A percentile compares a stretch with the other conserved stretches of the same genome.
phyloP scores from a whole-genome alignment of 2,329 filamentous ascomycete genomes.

The Apiospora sp. region DNA sequence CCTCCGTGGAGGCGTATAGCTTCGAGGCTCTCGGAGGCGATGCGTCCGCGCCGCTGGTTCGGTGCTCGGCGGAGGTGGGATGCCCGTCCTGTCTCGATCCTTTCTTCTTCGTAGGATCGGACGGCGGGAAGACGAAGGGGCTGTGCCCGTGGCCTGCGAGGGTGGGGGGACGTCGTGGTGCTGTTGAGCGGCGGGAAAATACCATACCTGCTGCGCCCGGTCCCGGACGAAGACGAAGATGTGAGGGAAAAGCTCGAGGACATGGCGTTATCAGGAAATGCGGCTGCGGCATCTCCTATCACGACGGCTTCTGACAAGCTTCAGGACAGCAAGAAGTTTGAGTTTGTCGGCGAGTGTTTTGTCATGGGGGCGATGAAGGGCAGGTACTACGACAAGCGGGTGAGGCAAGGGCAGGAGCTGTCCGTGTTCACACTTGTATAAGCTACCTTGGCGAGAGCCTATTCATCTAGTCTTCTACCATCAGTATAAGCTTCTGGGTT shows the following conservation, averaged over 20 bases:
- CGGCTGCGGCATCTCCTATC: neutral
- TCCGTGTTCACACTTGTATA: constrained; percentile 17
- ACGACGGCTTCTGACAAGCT: neutral
- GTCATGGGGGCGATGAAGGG: constrained; percentile 6
- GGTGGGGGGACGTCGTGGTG: constrained; percentile 15
- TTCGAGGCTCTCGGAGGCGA: neutral
- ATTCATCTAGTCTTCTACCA: no score
- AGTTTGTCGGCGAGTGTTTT: constrained; percentile 23
- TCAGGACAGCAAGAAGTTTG: neutral
- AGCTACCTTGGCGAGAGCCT: neutral
- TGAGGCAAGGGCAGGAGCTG: neutral
- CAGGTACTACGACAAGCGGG: constrained; percentile 1
- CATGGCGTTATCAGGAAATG: neutral
- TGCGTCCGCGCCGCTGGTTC: neutral
- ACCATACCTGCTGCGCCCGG: constrained; percentile 11
- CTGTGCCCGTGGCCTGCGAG: constrained; percentile 21
- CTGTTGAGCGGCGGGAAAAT: constrained; percentile 16
- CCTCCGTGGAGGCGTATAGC: neutral
- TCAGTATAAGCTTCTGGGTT: no score
- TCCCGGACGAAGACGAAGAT: neutral
- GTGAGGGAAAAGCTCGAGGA: neutral
- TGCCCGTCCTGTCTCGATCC: constrained; percentile 12
- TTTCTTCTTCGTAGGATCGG: constrained; percentile 17
- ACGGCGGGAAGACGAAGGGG: neutral
- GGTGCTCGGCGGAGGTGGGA: neutral